Evolutionary conservation across 2,329 filamentous ascomycete species (phyloP), one percentile per base, ranked within the genome.

Genomic region (Scleromitrula shiraiana): DNA sequence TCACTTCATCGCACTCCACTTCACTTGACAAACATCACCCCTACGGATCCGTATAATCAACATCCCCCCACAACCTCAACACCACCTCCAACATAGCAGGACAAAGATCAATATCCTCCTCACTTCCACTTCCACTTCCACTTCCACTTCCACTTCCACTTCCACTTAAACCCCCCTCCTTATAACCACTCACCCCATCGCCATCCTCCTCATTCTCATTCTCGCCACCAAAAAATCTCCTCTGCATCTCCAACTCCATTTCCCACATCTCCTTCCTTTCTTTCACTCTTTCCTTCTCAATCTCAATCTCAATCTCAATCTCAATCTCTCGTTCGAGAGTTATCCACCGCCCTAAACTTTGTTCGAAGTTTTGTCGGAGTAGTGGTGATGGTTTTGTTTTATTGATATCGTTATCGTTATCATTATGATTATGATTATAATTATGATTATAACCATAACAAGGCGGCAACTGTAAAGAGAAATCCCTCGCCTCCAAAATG

Each of bases 41-140:
- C 29, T 41, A 63, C 47, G 61, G 60, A 56, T 63, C 60, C 41
- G 57, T 56, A 33, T 63, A 63, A 55, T 63, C 61, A 50, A 62
- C 59, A 41, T 59, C 61, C 19, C 61, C 61, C 10, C 40, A 38
- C 35, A 63, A 58, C 39, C 50, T 51, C 30, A 59, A 50, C 30
- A 64, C 55, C n/a, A 64, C 62, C 24, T 53, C 52, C 36, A 61
- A 52, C 62, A 64, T 64, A 35, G 52, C 50, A 30, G 50, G 52
- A 53, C 55, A 61, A 54, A 63, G 57, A 62, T 60, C 61, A 53
- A 62, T 57, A 50, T 61, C 59, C 50, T 62, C 59, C n/a, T n/a
- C n/a, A n/a, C n/a, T n/a, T n/a, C n/a, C n/a, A n/a, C n/a, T n/a
- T n/a, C n/a, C n/a, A n/a, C n/a, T n/a, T n/a, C n/a, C n/a, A n/a